phyloP scores from a whole-genome alignment of 2,329 filamentous ascomycete genomes.

The Penicillium sp. region DNA sequence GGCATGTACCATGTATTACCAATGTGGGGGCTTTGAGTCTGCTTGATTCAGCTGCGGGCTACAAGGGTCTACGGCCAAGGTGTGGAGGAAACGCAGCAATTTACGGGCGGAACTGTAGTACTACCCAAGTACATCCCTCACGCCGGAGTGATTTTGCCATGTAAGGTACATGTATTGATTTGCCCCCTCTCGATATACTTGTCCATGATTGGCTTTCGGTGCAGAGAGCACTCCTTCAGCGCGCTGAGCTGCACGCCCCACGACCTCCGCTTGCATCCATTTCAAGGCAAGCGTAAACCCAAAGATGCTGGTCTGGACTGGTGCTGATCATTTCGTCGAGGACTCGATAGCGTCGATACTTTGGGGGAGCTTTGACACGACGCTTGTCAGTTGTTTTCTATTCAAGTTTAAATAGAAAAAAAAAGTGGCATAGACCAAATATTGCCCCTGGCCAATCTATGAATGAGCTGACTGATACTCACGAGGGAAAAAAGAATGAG shows the following conservation, averaged over 20 bases:
- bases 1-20: neutral
- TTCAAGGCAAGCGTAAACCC: constrained; percentile 11
- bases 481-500: no score
- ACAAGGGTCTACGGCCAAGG: no score
- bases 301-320: constrained; percentile 11
- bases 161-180: neutral
- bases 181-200: neutral
- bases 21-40: neutral
- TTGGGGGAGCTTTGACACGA: no score
- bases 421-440: no score
- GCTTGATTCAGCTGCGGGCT: neutral
- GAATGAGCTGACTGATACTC: no score
- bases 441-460: no score
- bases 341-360: no score
- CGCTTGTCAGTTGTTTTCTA: no score
- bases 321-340: no score
- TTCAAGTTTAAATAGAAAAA: no score
- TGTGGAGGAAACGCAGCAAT: no score
- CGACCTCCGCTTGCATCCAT: constrained; percentile 12
- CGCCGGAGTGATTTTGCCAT: neutral
- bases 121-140: neutral
- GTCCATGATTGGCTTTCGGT: neutral
- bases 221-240: neutral
- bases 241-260: constrained; percentile 2
- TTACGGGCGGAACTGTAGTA: no score